A percentile compares a stretch with the other conserved stretches of the same genome.
phyloP scores from a whole-genome alignment of 75 land plant genomes.

The Picea glauca region DNA sequence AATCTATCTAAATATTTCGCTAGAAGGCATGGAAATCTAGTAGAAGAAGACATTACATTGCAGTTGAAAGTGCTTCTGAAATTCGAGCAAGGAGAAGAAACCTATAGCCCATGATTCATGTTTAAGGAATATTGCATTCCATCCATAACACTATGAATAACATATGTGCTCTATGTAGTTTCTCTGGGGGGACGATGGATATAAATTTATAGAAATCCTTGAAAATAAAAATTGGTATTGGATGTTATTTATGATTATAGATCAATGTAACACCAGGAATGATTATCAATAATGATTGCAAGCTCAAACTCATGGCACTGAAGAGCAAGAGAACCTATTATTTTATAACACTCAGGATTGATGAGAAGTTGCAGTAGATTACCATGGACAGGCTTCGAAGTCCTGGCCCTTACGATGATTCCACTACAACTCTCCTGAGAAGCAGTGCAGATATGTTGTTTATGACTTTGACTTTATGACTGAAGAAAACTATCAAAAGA shows the following conservation, averaged over 20 bases:
- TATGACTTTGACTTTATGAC: slow-evolving; percentile 36
- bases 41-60: slow-evolving; percentile 28
- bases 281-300: slow-evolving; percentile 25
- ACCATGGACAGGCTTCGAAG: slow-evolving; percentile 18
- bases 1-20: slow-evolving; percentile 28
- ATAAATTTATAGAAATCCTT: too few species aligned
- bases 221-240: too few species aligned
- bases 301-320: slow-evolving; percentile 20
- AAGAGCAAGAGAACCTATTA: slow-evolving; percentile 26
- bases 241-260: too few species aligned
- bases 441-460: slow-evolving; percentile 32
- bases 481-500: slow-evolving; percentile 32
- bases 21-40: slow-evolving; percentile 22
- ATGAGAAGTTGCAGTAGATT: slow-evolving; percentile 17
- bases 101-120: slow-evolving; percentile 39
- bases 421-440: slow-evolving; percentile 19
- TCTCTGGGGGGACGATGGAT: too few species aligned
- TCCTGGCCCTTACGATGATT: slow-evolving; percentile 19
- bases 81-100: slow-evolving; percentile 55
- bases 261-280: slow-evolving; percentile 27
- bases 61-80: slow-evolving; percentile 33
- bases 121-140: slow-evolving; percentile 12
- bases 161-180: too few species aligned
- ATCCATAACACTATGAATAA: background rate
- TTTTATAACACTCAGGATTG: slow-evolving; percentile 21